Evolutionary conservation across 2,329 filamentous ascomycete genomes (phyloP).

Genomic region (Colletotrichum agaves): DNA sequence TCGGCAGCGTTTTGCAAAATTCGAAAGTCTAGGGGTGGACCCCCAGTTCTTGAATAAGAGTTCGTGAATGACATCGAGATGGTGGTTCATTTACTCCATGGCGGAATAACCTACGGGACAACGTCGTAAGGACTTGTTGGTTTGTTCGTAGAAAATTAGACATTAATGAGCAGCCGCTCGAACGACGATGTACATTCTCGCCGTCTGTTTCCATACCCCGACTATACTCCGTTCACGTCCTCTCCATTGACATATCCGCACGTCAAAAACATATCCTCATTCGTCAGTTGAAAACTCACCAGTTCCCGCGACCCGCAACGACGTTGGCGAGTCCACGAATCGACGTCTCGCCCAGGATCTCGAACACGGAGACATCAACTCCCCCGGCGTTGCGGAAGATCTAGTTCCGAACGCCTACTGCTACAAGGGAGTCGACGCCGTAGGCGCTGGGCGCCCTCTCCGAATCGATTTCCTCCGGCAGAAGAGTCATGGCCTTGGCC

Average conservation of each 20-base stretch:
- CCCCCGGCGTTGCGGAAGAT: conserved; percentile 36
- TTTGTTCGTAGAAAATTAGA: no score
- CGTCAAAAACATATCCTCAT: no score
- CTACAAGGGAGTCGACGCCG: conserved; percentile 64
- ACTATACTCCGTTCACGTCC: background rate
- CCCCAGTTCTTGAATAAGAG: no score
- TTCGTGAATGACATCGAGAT: no score
- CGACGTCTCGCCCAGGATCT: conserved; percentile 34
- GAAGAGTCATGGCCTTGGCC: conserved; percentile 57
- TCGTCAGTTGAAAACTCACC: background rate
- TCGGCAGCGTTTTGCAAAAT: no score
- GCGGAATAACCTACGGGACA: no score
- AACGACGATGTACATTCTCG: background rate
- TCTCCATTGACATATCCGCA: background rate
- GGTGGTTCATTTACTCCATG: no score
- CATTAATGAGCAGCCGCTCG: no score
- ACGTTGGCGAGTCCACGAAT: conserved; percentile 18
- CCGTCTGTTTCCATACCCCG: background rate
- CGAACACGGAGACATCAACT: conserved; percentile 34
- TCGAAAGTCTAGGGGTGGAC: no score
- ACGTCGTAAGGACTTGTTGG: no score
- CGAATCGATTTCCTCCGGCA: conserved; percentile 56
- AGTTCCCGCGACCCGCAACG: conserved; percentile 20
- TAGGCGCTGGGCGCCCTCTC: conserved; percentile 55
- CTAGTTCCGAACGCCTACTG: conserved; percentile 47